These are phyloP conservation scores for Ogataea sp. DNA, from an alignment of 805 yeast species.

Conservation along the genomic window DNA sequence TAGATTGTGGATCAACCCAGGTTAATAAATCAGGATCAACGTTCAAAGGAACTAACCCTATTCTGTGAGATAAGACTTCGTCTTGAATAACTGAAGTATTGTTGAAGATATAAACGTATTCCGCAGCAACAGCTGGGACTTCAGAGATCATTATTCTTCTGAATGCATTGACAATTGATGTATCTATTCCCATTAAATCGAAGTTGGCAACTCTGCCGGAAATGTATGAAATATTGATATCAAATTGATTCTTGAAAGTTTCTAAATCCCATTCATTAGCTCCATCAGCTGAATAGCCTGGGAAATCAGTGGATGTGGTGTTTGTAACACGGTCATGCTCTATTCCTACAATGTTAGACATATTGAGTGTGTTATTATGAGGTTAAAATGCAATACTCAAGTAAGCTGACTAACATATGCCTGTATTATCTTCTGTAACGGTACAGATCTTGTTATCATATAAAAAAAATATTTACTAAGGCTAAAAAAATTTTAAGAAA, in stretches of 20 bases:
- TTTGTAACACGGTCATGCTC: slow-evolving; percentile 89
- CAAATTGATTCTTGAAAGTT: slow-evolving; percentile 60
- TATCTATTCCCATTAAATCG: slow-evolving; percentile 79
- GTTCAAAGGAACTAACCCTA: slow-evolving; percentile 85
- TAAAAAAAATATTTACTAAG: background rate
- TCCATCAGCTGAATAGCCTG: slow-evolving; percentile 62
- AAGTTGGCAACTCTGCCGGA: slow-evolving; percentile 73
- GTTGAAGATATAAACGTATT: slow-evolving; percentile 81
- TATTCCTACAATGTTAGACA: slow-evolving; percentile 66
- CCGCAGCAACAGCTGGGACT: slow-evolving; percentile 94
- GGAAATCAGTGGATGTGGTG: slow-evolving; percentile 85
- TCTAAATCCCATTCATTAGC: slow-evolving; percentile 80
- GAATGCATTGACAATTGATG: slow-evolving; percentile 92
- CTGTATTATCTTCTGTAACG: no score
- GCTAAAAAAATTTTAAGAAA: background rate
- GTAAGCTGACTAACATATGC: no score
- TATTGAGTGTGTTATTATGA: slow-evolving; percentile 3
- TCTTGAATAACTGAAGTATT: slow-evolving; percentile 97
- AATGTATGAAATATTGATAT: slow-evolving; percentile 57
- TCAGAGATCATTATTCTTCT: slow-evolving; percentile 96
- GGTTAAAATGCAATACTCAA: no score
- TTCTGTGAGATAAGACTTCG: slow-evolving; percentile 92
- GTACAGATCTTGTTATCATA: no score
- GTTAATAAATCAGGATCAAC: slow-evolving; percentile 83
- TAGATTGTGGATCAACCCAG: slow-evolving; percentile 61